These are phyloP conservation scores for Oryza officinalis DNA, from an alignment of 176 grass and related monocot genomes.

Conservation along the genomic window DNA sequence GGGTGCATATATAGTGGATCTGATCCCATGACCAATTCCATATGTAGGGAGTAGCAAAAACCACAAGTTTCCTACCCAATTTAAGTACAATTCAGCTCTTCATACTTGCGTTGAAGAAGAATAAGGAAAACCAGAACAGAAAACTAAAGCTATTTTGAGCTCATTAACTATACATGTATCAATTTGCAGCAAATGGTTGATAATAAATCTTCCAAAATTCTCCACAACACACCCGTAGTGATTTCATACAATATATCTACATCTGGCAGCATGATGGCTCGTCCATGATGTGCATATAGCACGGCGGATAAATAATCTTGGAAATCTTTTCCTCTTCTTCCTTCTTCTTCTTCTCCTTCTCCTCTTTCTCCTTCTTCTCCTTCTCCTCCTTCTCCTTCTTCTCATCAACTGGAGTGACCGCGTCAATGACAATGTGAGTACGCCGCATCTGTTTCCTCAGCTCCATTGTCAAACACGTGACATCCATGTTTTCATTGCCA, in stretches of 20 bases:
- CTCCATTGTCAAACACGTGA: background rate
- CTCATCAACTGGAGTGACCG: background rate
- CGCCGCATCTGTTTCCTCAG: background rate
- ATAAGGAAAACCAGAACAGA: background rate
- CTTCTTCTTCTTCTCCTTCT: background rate
- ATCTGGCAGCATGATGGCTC: background rate
- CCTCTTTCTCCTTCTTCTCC: background rate
- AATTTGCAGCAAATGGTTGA: background rate
- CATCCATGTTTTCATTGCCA: background rate
- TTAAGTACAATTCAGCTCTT: background rate
- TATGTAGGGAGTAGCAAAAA: background rate
- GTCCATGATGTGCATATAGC: background rate
- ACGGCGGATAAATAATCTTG: background rate
- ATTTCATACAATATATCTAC: background rate
- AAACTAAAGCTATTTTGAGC: background rate
- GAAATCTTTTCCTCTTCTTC: background rate
- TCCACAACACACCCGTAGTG: background rate
- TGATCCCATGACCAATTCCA: background rate
- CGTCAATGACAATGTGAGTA: background rate
- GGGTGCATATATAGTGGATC: too few species aligned
- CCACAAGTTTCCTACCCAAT: background rate
- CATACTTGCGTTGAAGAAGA: background rate
- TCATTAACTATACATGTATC: background rate
- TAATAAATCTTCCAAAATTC: background rate
- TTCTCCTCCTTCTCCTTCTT: background rate